A percentile compares a stretch with the other conserved stretches of the same genome.
Conservation (phyloP, 2,329 filamentous ascomycete genomes). For the Paraphaeosphaeria sporulosa region DNA sequence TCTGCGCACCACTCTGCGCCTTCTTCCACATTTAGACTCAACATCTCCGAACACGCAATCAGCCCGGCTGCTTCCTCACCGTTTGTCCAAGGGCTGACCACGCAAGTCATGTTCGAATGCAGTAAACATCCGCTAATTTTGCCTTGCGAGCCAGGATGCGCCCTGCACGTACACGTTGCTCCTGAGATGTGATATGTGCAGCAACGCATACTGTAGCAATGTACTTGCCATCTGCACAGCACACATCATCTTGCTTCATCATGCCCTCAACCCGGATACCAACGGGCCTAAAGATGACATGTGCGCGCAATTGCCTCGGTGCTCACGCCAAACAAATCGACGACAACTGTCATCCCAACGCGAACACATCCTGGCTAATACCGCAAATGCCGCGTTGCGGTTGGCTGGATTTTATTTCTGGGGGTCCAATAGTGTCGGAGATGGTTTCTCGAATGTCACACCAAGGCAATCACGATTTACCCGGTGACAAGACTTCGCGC, state of each 20-base stretch:
- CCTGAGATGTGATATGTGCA: background rate
- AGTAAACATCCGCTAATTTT: background rate
- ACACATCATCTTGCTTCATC: conserved; percentile 1
- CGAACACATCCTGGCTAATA: background rate
- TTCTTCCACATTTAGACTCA: background rate
- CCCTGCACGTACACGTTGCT: background rate
- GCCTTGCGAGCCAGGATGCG: background rate
- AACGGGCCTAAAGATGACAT: background rate
- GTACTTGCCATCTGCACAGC: conserved; percentile 3
- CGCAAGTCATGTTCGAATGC: conserved; percentile 2
- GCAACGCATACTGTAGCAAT: background rate
- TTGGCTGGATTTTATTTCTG: background rate
- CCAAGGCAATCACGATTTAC: conserved; percentile 6
- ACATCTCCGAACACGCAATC: background rate
- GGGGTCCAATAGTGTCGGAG: background rate
- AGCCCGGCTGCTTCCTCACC: background rate
- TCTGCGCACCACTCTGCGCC: background rate
- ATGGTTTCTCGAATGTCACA: background rate
- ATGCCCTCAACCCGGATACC: background rate
- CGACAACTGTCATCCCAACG: background rate
- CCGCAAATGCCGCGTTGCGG: background rate
- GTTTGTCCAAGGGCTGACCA: background rate
- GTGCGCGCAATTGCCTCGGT: background rate
- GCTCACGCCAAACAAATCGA: background rate
- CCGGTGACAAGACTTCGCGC: conserved; percentile 6